Percentiles rank a stretch among this genome's conserved stretches.
phyloP scores from a whole-genome alignment of 139 green algal genomes.

The Chlorella sp. region DNA sequence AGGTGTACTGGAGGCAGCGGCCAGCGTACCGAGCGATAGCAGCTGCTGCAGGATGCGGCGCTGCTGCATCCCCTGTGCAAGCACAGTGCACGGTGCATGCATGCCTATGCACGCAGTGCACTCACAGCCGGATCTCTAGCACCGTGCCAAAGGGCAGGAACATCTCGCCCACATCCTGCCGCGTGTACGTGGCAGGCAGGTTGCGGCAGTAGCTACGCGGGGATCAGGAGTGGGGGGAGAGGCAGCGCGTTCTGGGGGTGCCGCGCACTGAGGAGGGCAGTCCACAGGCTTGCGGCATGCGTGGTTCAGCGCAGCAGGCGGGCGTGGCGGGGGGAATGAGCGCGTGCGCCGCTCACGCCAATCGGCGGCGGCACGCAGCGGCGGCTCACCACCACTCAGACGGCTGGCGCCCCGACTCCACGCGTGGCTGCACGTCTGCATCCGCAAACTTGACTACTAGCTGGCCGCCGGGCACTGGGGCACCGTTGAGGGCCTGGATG shows the following conservation, averaged over 20 bases:
- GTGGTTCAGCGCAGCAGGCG: not conserved
- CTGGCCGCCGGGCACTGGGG: slow-evolving; percentile 20
- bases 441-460: slow-evolving; percentile 45
- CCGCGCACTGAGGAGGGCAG: not conserved
- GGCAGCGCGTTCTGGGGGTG: not conserved
- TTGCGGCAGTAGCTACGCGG: slow-evolving; percentile 26
- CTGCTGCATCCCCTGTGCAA: too few relatives aligned
- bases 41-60: not conserved
- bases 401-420: slow-evolving; percentile 31
- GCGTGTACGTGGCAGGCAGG: slow-evolving; percentile 6
- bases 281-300: not conserved
- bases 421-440: slow-evolving; percentile 34
- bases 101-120: too few relatives aligned
- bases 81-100: too few relatives aligned
- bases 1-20: not conserved
- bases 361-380: too few relatives aligned
- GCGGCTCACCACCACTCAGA: slow-evolving; percentile 37
- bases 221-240: not conserved
- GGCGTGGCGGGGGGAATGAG: not conserved
- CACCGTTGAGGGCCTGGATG: slow-evolving; percentile 22
- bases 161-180: slow-evolving; percentile 21
- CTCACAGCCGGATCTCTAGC: slow-evolving; percentile 23
- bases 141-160: slow-evolving; percentile 23
- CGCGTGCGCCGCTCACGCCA: not conserved
- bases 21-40: not conserved